These are phyloP conservation scores for Zanthoxylum bungeanum DNA, from an alignment of 345 rosid species.

Conservation along the genomic window DNA sequence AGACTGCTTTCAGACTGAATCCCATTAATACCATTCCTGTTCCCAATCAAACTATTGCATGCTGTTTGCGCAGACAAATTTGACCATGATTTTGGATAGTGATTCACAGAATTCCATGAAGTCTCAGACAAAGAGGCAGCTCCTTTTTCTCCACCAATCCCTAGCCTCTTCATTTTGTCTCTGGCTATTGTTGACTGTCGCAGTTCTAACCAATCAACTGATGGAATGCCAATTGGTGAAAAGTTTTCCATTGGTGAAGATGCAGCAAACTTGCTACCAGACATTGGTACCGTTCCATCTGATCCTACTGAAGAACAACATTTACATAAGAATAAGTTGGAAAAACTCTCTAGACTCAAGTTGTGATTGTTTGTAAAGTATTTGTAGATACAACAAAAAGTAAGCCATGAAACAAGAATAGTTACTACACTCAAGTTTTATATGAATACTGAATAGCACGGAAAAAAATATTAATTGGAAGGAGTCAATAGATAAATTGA, in stretches of 20 bases:
- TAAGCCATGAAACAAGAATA: background rate
- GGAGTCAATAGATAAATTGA: background rate
- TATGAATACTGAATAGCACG: background rate
- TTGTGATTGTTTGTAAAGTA: background rate
- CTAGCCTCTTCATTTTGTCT: constrained; percentile 29
- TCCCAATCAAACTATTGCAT: constrained; percentile 31
- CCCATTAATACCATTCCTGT: constrained; percentile 34
- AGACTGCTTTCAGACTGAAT: constrained; percentile 77
- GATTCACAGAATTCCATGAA: constrained; percentile 40
- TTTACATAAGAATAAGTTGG: constrained; percentile 2
- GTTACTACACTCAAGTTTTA: background rate
- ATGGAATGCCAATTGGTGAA: constrained; percentile 17
- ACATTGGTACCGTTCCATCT: constrained; percentile 20
- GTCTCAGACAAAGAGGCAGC: constrained; percentile 36
- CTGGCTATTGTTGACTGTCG: constrained; percentile 20
- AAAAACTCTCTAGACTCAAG: background rate
- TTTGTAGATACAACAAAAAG: constrained; percentile 1
- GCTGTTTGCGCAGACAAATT: constrained; percentile 33
- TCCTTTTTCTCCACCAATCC: constrained; percentile 34
- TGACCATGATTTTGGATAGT: constrained; percentile 38
- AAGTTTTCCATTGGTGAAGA: constrained; percentile 33
- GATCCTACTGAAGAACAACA: constrained; percentile 19
- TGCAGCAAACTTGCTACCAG: constrained; percentile 29
- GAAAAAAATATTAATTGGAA: background rate
- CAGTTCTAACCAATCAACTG: constrained; percentile 25